phyloP scores from a whole-genome alignment of 2,329 filamentous ascomycete genomes.

The Fusarium brachygibbosum region DNA sequence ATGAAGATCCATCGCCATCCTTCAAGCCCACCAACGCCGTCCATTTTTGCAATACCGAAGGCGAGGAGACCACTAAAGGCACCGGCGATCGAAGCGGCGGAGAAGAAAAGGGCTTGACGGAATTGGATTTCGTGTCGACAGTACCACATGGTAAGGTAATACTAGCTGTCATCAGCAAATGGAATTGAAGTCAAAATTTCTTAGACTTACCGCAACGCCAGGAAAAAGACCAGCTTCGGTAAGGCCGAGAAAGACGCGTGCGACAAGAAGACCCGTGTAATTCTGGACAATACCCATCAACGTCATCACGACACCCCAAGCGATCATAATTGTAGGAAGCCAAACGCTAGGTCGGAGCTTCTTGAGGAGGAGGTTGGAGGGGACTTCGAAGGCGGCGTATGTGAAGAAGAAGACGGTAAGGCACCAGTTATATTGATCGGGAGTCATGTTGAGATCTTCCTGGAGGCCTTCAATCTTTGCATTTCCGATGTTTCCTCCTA shows the following conservation, averaged over 20 bases:
- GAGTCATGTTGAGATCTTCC: constrained; percentile 68
- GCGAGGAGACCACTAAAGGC: constrained; percentile 81
- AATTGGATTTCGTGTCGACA: constrained; percentile 68
- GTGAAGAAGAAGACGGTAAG: constrained; percentile 82
- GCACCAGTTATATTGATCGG: constrained; percentile 78
- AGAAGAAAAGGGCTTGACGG: constrained; percentile 81
- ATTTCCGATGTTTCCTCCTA: constrained; percentile 73
- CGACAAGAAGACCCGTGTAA: constrained; percentile 61
- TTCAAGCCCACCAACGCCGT: constrained; percentile 69
- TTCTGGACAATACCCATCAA: constrained; percentile 67
- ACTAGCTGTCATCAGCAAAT: constrained; percentile 47
- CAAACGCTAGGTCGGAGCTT: constrained; percentile 79
- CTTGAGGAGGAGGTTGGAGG: constrained; percentile 85
- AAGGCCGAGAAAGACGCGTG: constrained; percentile 73
- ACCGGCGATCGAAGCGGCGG: constrained; percentile 82
- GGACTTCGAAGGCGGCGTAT: constrained; percentile 80
- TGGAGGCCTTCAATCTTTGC: constrained; percentile 73
- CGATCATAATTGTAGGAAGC: constrained; percentile 81
- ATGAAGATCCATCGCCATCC: constrained; percentile 78
- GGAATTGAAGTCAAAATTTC: neutral
- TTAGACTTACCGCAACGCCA: constrained; percentile 64
- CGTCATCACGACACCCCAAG: constrained; percentile 65
- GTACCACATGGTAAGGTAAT: constrained; percentile 71
- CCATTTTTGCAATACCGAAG: constrained; percentile 77
- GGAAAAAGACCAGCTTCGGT: constrained; percentile 76